These are phyloP conservation scores for Yamadazyma conglobata DNA, from an alignment of 1,139 yeast genomes.

Conservation along the genomic window DNA sequence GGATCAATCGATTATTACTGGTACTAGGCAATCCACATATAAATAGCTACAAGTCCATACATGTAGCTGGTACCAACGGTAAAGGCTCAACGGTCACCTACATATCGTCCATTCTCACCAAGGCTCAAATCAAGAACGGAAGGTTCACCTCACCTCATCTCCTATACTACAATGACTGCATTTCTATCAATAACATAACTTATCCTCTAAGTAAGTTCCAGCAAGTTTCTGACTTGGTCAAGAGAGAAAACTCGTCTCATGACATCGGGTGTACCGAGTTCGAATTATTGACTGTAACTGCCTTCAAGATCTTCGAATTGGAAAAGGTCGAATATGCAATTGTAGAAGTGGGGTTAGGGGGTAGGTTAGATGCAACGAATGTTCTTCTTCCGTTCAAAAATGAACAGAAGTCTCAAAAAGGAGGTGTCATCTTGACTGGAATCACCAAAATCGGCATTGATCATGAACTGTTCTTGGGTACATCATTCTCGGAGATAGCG, in stretches of 20 bases:
- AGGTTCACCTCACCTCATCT: conserved; percentile 88
- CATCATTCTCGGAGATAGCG: conserved; percentile 62
- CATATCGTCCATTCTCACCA: conserved; percentile 56
- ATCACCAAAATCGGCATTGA: conserved; percentile 84
- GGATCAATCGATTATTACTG: conserved; percentile 55
- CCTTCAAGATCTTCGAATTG: conserved; percentile 66
- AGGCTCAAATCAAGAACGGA: conserved; percentile 55
- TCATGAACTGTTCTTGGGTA: conserved; percentile 74
- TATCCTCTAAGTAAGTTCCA: conserved; percentile 48
- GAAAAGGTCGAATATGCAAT: conserved; percentile 67
- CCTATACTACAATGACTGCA: conserved; percentile 68
- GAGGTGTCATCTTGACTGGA: conserved; percentile 61
- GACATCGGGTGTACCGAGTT: conserved; percentile 76
- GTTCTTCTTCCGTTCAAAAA: conserved; percentile 35
- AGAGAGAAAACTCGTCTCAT: conserved; percentile 28
- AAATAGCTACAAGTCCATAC: conserved; percentile 55
- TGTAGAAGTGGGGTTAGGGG: conserved; percentile 90
- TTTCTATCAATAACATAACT: conserved; percentile 58
- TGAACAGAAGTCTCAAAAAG: conserved; percentile 6
- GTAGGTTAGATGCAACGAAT: conserved; percentile 84
- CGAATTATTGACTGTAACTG: conserved; percentile 79
- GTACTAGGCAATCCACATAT: conserved; percentile 68
- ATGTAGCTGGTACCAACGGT: conserved; percentile 93
- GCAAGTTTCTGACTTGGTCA: conserved; percentile 39
- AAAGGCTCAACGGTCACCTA: conserved; percentile 90